Percentiles rank a stretch among this genome's conserved stretches.
Conservation (phyloP, 169 alveolate genomes). For the Plasmodium yoelii region DNA sequence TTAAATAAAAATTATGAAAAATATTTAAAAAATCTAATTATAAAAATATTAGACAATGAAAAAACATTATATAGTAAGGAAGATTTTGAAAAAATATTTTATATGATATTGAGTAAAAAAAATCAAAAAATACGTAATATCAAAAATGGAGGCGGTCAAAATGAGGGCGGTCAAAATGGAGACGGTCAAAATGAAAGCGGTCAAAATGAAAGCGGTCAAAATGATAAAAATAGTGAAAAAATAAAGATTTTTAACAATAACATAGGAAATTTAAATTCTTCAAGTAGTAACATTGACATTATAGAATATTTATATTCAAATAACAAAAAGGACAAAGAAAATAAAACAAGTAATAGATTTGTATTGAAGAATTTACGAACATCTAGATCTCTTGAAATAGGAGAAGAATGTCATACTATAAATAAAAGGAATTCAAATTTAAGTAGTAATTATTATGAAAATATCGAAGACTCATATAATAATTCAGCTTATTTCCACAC, state of each 20-base stretch:
- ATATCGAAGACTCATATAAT: background rate
- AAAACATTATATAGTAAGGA: constrained; percentile 58
- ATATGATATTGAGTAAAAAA: constrained; percentile 49
- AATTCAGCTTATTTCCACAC: constrained; percentile 1
- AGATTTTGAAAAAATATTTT: constrained; percentile 68
- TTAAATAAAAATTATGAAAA: constrained; percentile 61
- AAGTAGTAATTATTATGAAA: constrained; percentile 8
- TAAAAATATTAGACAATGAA: constrained; percentile 57
- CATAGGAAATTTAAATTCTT: background rate
- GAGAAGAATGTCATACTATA: background rate
- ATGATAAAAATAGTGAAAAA: background rate
- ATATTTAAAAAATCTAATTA: constrained; percentile 55
- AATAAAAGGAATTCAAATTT: constrained; percentile 23
- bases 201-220: no score
- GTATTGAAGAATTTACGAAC: background rate
- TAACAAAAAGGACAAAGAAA: background rate
- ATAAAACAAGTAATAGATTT: background rate
- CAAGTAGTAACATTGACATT: constrained; percentile 20
- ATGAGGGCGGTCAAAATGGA: background rate
- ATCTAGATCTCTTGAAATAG: constrained; percentile 10
- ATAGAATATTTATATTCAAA: constrained; percentile 10
- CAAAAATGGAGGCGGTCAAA: background rate
- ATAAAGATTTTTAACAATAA: background rate
- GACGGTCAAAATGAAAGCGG: no score
- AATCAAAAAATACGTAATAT: background rate